These are phyloP conservation scores for Delitschia confertaspora DNA, from an alignment of 495 filamentous ascomycete species.

Conservation along the genomic window DNA sequence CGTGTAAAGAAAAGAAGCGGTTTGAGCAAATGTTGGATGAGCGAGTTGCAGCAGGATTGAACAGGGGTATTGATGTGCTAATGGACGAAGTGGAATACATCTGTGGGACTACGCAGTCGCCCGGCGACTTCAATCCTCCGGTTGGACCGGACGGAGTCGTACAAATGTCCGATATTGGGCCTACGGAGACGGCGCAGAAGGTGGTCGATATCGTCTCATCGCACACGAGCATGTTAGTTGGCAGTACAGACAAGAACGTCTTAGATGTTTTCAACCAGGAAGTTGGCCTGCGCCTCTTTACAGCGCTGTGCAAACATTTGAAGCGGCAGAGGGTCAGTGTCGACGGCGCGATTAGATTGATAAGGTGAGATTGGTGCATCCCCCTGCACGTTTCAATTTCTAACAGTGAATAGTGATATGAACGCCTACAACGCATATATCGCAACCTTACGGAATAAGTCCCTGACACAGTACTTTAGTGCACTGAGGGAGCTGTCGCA, in stretches of 20 bases:
- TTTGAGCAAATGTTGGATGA: conserved; percentile 99
- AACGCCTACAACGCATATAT: conserved; percentile 86
- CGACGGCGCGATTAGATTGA: conserved; percentile 83
- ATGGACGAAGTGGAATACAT: conserved; percentile 98
- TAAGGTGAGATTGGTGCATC: conserved; percentile 47
- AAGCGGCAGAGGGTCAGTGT: conserved; percentile 90
- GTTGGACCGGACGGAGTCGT: conserved; percentile 31
- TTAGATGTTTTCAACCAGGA: conserved; percentile 98
- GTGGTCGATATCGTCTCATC: conserved; percentile 77
- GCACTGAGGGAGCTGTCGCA: conserved; percentile 87
- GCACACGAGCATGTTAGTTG: conserved; percentile 84
- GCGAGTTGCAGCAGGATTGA: conserved; percentile 87
- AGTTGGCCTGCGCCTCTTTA: conserved; percentile 85
- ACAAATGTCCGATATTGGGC: conserved; percentile 63
- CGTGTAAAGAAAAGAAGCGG: conserved; percentile 88
- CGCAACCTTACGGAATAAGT: conserved; percentile 65
- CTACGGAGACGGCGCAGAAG: conserved; percentile 64
- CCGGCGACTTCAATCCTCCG: conserved; percentile 84
- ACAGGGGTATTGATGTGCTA: conserved; percentile 94
- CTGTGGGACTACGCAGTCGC: conserved; percentile 75
- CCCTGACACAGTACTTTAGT: conserved; percentile 80
- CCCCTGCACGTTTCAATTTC: neutral
- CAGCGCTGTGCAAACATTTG: conserved; percentile 87
- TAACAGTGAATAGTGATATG: conserved; percentile 58
- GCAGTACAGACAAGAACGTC: conserved; percentile 92